Conservation (phyloP, 2,329 filamentous ascomycete species). For the Diaporthe eres region DNA sequence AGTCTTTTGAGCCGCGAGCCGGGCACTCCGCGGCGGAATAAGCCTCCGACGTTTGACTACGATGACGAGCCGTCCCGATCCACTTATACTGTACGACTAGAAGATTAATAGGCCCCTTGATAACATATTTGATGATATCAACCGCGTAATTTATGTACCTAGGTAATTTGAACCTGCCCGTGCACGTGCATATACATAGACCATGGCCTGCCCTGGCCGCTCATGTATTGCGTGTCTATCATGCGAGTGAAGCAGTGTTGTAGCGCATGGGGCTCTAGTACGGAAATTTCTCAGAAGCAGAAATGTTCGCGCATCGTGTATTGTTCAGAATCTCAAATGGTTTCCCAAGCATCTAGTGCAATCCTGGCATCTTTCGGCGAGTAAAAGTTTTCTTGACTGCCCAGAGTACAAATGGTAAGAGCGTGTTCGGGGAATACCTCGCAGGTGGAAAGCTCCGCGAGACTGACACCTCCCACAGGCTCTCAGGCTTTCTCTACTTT, state of each 20-base stretch:
- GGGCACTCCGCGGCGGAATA: conserved; percentile 12
- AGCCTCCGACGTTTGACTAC: conserved; percentile 6
- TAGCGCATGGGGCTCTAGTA: too few relatives aligned
- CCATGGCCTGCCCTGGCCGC: neutral
- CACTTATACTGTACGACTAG: conserved; percentile 13
- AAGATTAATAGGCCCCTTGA: neutral
- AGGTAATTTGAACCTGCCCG: too few relatives aligned
- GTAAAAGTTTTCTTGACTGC: neutral
- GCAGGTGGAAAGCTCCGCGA: too few relatives aligned
- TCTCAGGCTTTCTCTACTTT: too few relatives aligned
- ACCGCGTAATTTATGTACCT: neutral
- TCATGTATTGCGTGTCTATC: neutral
- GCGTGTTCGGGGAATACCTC: too few relatives aligned
- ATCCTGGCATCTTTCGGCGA: neutral
- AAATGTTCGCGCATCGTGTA: neutral
- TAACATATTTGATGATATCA: neutral
- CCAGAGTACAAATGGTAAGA: too few relatives aligned
- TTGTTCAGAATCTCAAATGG: neutral
- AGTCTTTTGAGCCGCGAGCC: neutral
- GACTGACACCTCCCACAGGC: too few relatives aligned
- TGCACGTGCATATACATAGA: neutral
- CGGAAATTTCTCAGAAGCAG: neutral
- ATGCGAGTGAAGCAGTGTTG: neutral
- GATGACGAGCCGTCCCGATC: conserved; percentile 4
- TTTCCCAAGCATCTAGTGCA: neutral